Base-by-base conservation (phyloP, 2,329 filamentous ascomycete species). In the Rhinocladiella mackenziei region DNA sequence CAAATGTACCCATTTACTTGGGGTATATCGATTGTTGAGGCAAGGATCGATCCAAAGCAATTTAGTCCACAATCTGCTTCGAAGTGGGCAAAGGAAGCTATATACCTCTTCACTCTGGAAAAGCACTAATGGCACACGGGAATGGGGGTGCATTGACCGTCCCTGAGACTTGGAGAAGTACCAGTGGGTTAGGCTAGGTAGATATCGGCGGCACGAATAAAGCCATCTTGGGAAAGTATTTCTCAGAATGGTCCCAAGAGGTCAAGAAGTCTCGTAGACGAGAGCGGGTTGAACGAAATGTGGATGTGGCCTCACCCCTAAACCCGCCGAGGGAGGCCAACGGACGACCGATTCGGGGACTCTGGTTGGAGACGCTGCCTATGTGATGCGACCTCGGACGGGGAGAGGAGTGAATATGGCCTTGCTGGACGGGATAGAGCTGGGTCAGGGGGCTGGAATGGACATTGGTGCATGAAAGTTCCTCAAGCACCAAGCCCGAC, bases 321-420 rank as follows among this genome's bases (percentile, higher is more conserved):
- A 17, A 17, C 32, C 32, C 9, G 8, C 11, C 17, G 32, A 35
- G 17, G 32, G 32, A 19, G 32, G 32, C 13, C 10, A 35, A 17
- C 19, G 32, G 32, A 17, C 7, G 17, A 35, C 8, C 17, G 17
- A 35, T 7, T 8, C 19, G 10, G 10, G 10, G 17, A 35, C 34
- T 20, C 20, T 37, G 14, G 13, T 37, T 26, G 33, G 41, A 19
- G 33, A 43, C 13, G 39, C 39, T 10, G 39, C 39, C 1, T 31
- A 43, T 17, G 32, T 32, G 20, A 35, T 43, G 32, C 32, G 14
- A 9, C 3, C 17, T 9, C 20, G 32, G 6, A 35, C 17, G 2
- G 32, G 17, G 7, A 35, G 32, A 35, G 32, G 32, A 9, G 5
- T 5, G 14, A 5, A 4, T 5, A 19, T 26, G 6, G 32, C 32